These are phyloP conservation scores for Lodderomyces oxycetoniae DNA, from an alignment of 1,139 yeast species.

Conservation along the genomic window DNA sequence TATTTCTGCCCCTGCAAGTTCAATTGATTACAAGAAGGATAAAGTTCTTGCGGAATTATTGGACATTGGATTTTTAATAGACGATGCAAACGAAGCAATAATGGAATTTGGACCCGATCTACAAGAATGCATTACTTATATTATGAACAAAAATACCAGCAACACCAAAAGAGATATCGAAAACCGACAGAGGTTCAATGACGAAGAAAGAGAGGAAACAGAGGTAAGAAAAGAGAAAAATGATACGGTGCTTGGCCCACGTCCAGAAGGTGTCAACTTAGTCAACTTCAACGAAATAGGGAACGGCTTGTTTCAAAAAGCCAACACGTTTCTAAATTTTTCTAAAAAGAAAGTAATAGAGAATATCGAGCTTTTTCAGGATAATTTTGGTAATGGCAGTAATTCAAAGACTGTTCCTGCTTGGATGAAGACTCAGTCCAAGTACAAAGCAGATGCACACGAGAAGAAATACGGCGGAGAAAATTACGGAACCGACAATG, in stretches of 20 bases:
- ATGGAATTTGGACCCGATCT: conserved; percentile 53
- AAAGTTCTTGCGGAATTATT: conserved; percentile 62
- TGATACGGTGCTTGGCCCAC: conserved; percentile 11
- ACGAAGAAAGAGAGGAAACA: neutral
- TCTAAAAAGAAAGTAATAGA: conserved; percentile 61
- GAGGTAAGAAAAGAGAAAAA: conserved; percentile 1
- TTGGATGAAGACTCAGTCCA: conserved; percentile 69
- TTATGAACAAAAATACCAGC: conserved; percentile 44
- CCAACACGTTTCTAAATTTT: conserved; percentile 55
- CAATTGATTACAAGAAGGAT: conserved; percentile 28
- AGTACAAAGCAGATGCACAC: conserved; percentile 39
- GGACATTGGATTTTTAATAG: conserved; percentile 74
- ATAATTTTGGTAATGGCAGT: conserved; percentile 42
- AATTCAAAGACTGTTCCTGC: conserved; percentile 51
- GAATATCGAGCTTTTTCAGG: conserved; percentile 59
- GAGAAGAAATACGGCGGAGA: conserved; percentile 36
- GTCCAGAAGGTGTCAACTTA: conserved; percentile 14
- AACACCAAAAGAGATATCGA: neutral
- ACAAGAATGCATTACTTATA: conserved; percentile 60
- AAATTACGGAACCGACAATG: conserved; percentile 44
- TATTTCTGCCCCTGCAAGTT: neutral
- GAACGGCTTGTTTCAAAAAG: conserved; percentile 56
- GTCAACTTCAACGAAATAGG: conserved; percentile 56
- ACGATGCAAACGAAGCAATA: conserved; percentile 59
- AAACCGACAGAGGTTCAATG: neutral